Conservation (phyloP, 306 rosid genomes). For the Quercus berberidifolia region DNA sequence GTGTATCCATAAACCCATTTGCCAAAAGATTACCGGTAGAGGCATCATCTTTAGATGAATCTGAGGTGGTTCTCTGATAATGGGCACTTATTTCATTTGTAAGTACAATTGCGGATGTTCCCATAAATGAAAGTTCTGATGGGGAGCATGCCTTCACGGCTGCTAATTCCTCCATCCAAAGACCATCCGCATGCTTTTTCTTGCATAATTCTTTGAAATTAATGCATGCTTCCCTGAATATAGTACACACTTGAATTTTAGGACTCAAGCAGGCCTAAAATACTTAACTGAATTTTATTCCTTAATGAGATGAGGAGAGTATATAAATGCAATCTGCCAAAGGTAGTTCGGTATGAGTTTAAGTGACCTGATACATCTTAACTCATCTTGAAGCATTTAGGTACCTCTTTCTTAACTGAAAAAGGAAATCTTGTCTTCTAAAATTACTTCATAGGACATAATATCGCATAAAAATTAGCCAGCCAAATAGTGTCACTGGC, state of each 20-base stretch:
- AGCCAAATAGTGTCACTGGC: not conserved
- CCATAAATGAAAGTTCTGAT: constrained; percentile 35
- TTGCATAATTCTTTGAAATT: constrained; percentile 51
- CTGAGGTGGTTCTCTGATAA: constrained; percentile 23
- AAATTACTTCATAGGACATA: not conserved
- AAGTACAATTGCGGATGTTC: constrained; percentile 45
- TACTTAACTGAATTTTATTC: constrained; percentile 6
- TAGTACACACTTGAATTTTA: not conserved
- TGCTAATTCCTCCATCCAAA: constrained; percentile 55
- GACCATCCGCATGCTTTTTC: constrained; percentile 50
- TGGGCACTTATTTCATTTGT: constrained; percentile 31
- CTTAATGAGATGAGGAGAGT: constrained; percentile 3
- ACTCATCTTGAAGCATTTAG: not conserved
- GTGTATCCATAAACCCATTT: constrained; percentile 21
- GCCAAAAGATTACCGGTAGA: constrained; percentile 18
- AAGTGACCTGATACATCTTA: not conserved
- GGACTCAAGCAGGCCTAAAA: not conserved
- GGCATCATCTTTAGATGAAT: constrained; percentile 27
- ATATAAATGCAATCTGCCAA: not conserved
- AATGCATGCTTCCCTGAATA: constrained; percentile 53
- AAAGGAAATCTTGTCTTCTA: not conserved
- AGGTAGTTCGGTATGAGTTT: constrained; percentile 2
- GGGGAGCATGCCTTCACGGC: constrained; percentile 50
- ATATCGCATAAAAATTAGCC: not conserved
- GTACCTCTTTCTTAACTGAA: not conserved